Evolutionary conservation across 225 moss, liverwort and hornwort genomes (phyloP).

Genomic region (Antitrichia curtipendula): DNA sequence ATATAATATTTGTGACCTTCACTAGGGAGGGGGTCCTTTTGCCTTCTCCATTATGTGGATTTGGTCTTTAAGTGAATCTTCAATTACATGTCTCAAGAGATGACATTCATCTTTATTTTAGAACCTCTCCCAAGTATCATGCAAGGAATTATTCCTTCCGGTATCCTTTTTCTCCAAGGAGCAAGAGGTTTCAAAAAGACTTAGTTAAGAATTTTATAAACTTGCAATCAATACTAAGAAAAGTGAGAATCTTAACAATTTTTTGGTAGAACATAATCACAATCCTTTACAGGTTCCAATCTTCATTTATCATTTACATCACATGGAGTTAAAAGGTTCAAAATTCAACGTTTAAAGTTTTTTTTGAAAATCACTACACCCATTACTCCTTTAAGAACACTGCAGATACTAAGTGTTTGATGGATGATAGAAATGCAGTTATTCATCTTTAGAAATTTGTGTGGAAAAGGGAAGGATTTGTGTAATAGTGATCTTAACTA

Average conservation of each 20-base stretch:
- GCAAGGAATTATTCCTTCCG: background rate
- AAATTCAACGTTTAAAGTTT: background rate
- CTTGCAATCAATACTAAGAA: too few relatives aligned
- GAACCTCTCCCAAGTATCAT: accelerated
- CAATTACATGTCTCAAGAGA: too few relatives aligned
- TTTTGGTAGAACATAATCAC: background rate
- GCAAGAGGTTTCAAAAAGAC: background rate
- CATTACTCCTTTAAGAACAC: too few relatives aligned
- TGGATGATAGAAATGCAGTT: too few relatives aligned
- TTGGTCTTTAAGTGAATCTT: accelerated
- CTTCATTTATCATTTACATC: background rate
- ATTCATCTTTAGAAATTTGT: too few relatives aligned
- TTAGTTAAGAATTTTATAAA: background rate
- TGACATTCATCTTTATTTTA: background rate
- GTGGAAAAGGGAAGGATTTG: too few relatives aligned
- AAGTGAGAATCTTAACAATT: background rate
- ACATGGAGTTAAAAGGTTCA: background rate
- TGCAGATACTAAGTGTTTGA: too few relatives aligned
- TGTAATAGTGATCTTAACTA: too few relatives aligned
- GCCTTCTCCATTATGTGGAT: accelerated
- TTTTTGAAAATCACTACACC: background rate
- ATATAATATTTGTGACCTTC: background rate
- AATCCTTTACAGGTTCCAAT: background rate
- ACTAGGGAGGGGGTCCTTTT: accelerated
- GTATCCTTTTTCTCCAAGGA: too few relatives aligned